Percentiles rank a stretch among this genome's conserved stretches.
These are phyloP conservation scores for Botrytis medusae DNA, from an alignment of 2,329 filamentous ascomycete species.

Conservation along the genomic window DNA sequence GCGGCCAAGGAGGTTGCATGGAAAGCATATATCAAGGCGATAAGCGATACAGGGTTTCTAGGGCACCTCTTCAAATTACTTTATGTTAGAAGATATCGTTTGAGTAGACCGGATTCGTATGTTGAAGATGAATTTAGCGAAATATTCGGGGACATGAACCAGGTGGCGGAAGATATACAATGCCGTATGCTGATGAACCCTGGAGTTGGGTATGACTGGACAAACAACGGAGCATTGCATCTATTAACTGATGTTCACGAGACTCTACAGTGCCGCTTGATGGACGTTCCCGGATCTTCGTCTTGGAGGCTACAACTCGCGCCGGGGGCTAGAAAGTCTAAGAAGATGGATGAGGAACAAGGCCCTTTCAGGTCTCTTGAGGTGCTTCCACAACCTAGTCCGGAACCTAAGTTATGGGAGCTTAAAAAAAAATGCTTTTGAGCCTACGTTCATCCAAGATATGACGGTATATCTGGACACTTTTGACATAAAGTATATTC, in stretches of 20 bases:
- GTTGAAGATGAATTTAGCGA: too few species aligned
- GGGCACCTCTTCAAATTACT: not conserved
- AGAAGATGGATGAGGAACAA: not conserved
- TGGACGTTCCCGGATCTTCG: not conserved
- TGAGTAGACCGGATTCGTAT: not conserved
- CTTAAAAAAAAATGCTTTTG: not conserved
- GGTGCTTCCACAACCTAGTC: not conserved
- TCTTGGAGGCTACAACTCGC: not conserved
- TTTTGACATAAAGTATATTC: not conserved
- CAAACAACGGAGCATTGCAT: not conserved
- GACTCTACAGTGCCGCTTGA: not conserved
- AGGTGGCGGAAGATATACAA: not conserved
- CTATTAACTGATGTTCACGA: not conserved
- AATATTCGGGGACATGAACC: not conserved
- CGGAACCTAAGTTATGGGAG: not conserved
- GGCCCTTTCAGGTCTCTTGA: not conserved
- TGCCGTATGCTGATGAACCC: not conserved
- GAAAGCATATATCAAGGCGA: not conserved
- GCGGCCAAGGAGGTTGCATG: not conserved
- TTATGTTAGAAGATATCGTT: not conserved
- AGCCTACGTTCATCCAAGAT: not conserved
- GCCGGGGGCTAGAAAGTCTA: too few species aligned
- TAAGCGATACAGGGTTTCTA: not conserved
- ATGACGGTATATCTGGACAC: not conserved
- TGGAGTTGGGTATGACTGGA: not conserved